These are phyloP conservation scores for Neostapfia colusana DNA, from an alignment of 176 grass and related monocot species.

Conservation along the genomic window DNA sequence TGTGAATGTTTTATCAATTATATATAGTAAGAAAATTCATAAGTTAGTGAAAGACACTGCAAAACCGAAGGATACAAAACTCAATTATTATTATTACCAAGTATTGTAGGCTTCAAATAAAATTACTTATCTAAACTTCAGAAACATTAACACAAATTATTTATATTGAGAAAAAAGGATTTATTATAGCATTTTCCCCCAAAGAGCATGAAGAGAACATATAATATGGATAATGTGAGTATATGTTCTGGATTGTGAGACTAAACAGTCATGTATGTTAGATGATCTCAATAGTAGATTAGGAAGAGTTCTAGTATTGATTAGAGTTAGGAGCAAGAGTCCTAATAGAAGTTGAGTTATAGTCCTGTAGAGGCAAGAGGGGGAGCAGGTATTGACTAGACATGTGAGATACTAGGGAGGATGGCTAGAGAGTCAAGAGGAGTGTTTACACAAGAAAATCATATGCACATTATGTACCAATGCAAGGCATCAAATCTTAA, in stretches of 20 bases:
- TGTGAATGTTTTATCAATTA: conserved; percentile 9
- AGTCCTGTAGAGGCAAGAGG: conserved; percentile 24
- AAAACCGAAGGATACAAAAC: neutral
- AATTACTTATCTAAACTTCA: neutral
- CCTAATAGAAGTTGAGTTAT: no score
- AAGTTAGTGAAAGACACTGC: neutral
- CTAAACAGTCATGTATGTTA: no score
- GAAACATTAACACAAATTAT: neutral
- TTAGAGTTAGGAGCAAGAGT: no score
- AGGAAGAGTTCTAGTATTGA: no score
- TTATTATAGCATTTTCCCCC: neutral
- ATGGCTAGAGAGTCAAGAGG: conserved; percentile 52
- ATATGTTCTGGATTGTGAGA: neutral
- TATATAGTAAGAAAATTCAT: neutral
- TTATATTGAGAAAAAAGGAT: neutral
- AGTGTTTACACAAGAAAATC: conserved; percentile 44
- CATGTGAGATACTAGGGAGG: conserved; percentile 51
- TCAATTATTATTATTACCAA: neutral
- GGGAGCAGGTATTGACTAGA: conserved; percentile 15
- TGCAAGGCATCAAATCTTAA: conserved; percentile 47
- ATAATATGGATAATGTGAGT: neutral
- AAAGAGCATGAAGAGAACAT: neutral
- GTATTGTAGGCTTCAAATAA: conserved; percentile 4
- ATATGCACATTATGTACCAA: conserved; percentile 52
- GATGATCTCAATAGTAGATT: no score